Evolutionary conservation across 1,284 basidiomycete genomes (phyloP).

Genomic region (Gomphus sp.): DNA sequence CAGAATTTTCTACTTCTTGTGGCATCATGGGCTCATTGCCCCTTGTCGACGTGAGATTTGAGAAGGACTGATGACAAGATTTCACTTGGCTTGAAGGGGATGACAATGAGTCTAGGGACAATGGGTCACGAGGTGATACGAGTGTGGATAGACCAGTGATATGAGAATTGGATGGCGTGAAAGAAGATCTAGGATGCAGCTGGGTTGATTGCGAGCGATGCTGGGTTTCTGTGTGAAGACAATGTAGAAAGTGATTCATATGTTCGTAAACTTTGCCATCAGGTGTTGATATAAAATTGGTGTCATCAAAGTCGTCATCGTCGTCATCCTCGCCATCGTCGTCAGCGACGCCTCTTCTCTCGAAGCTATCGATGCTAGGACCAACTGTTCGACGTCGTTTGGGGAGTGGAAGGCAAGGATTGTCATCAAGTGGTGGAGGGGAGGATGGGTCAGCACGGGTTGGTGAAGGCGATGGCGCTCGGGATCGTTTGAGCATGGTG

Average conservation of each 20-base stretch:
- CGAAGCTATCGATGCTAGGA: constrained; percentile 3
- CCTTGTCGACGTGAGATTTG: background rate
- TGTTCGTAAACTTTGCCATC: constrained; percentile 8
- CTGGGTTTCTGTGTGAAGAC: constrained; percentile 3
- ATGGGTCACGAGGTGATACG: background rate
- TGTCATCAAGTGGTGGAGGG: constrained; percentile 1
- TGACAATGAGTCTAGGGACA: background rate
- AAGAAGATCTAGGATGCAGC: background rate
- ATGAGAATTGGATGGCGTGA: background rate
- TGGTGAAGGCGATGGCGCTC: constrained; percentile 4
- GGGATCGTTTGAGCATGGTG: constrained; percentile 10
- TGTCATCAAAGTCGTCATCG: background rate
- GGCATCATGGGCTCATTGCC: background rate
- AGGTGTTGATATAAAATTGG: background rate
- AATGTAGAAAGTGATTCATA: constrained; percentile 6
- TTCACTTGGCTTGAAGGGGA: background rate
- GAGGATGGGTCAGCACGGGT: background rate
- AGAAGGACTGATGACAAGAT: background rate
- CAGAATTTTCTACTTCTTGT: background rate
- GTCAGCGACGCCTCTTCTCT: background rate
- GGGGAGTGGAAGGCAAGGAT: background rate
- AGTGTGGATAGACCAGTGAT: background rate
- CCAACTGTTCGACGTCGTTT: constrained; percentile 8
- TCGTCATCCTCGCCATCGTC: constrained; percentile 9
- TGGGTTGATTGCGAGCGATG: background rate